Conservation (phyloP, 495 filamentous ascomycete genomes). For the Parathielavia hyrcaniae region DNA sequence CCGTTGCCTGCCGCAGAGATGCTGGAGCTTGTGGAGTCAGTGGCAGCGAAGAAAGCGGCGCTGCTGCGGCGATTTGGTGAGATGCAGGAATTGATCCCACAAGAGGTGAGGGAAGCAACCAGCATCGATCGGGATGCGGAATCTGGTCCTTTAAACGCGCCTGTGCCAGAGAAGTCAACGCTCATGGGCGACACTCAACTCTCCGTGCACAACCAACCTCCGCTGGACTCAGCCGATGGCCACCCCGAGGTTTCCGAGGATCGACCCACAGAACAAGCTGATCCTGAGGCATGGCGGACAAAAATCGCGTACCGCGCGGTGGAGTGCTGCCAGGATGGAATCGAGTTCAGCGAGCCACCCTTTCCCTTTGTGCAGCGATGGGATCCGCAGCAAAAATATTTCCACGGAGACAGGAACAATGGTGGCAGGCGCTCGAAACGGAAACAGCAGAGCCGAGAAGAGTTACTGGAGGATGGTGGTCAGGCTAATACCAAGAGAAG, state of each 20-base stretch:
- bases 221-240: conserved; percentile 4
- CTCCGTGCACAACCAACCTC: not conserved
- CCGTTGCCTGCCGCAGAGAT: not conserved
- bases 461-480: conserved; percentile 32
- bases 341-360: conserved; percentile 68
- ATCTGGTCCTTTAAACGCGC: too few species aligned
- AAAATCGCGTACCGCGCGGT: conserved; percentile 68
- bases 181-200: conserved; percentile 34
- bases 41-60: conserved; percentile 25
- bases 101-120: not conserved
- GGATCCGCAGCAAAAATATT: conserved; percentile 63
- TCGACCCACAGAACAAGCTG: conserved; percentile 24
- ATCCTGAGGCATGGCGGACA: conserved; percentile 57
- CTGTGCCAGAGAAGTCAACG: not conserved
- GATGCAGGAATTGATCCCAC: not conserved
- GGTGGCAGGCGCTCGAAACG: conserved; percentile 37
- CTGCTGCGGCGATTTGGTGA: conserved; percentile 18
- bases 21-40: not conserved
- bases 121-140: not conserved
- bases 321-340: conserved; percentile 72
- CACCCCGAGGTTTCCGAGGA: conserved; percentile 1
- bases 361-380: conserved; percentile 89
- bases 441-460: conserved; percentile 36
- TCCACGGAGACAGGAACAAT: conserved; percentile 30
- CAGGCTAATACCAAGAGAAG: conserved; percentile 45